A percentile compares a stretch with the other conserved stretches of the same genome.
These are phyloP conservation scores for Bothriochloa decipiens DNA, from an alignment of 176 grass and related monocot genomes.

Conservation along the genomic window DNA sequence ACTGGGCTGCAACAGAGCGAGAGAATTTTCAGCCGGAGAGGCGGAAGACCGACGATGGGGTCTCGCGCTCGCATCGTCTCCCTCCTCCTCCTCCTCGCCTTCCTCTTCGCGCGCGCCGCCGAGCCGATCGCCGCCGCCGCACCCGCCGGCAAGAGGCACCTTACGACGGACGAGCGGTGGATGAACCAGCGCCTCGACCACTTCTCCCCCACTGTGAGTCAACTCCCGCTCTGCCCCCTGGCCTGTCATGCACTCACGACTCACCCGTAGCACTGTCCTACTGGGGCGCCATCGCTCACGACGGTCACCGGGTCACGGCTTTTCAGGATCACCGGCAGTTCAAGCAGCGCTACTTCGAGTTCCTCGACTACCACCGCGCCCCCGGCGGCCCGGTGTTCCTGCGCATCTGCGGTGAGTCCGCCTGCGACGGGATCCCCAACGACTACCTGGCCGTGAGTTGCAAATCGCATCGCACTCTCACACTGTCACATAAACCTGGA, in stretches of 20 bases:
- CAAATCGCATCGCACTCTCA: neutral
- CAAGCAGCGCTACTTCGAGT: constrained; percentile 85
- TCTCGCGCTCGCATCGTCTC: constrained; percentile 31
- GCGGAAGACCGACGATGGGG: constrained; percentile 19
- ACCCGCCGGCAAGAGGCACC: constrained; percentile 43
- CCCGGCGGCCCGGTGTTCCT: constrained; percentile 75
- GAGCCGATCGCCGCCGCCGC: constrained; percentile 34
- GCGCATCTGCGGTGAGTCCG: constrained; percentile 79
- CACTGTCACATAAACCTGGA: neutral
- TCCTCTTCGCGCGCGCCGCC: constrained; percentile 31
- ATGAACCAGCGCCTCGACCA: constrained; percentile 89
- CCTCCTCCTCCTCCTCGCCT: constrained; percentile 37
- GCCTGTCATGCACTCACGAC: neutral
- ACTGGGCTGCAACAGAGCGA: neutral
- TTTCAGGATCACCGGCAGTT: constrained; percentile 76
- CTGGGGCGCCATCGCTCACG: neutral
- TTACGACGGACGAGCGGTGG: constrained; percentile 72
- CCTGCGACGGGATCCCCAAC: constrained; percentile 83
- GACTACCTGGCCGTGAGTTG: constrained; percentile 77
- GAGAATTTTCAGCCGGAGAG: constrained; percentile 1
- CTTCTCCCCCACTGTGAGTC: constrained; percentile 82
- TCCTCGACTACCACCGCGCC: constrained; percentile 65
- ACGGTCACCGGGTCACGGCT: neutral
- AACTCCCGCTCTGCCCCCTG: neutral
- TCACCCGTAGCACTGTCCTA: neutral